Conservation (phyloP, 2,329 filamentous ascomycete genomes). For the Gnomoniopsis sp. region DNA sequence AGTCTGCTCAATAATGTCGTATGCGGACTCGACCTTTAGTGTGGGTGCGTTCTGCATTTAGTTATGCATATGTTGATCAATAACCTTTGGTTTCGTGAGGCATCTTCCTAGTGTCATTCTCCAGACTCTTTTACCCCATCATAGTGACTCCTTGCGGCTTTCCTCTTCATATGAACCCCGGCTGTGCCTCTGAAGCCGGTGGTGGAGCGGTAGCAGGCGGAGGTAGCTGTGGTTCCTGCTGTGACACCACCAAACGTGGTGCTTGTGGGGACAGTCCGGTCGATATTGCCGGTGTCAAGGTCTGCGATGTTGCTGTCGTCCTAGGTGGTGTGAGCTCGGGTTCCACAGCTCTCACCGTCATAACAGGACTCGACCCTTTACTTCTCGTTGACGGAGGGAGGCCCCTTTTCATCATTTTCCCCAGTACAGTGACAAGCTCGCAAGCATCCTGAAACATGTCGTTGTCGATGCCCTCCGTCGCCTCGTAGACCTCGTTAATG, state of each 20-base stretch:
- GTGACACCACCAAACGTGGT: neutral
- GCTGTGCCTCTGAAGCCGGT: constrained; percentile 1
- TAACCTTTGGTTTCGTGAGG: too few relatives aligned
- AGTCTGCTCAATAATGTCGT: too few relatives aligned
- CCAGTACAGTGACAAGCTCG: constrained; percentile 79
- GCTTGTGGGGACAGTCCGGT: too few relatives aligned
- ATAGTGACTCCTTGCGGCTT: too few relatives aligned
- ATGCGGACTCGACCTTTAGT: too few relatives aligned
- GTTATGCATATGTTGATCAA: too few relatives aligned
- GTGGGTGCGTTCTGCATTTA: too few relatives aligned
- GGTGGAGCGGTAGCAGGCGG: neutral
- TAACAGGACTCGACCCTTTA: constrained; percentile 26
- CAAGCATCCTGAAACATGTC: constrained; percentile 93
- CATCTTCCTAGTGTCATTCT: too few relatives aligned
- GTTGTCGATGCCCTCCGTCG: constrained; percentile 88
- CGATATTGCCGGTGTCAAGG: too few relatives aligned
- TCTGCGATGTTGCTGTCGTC: neutral
- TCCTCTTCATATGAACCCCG: constrained; percentile 5
- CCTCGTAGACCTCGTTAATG: constrained; percentile 87
- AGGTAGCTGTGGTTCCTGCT: neutral
- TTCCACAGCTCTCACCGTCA: constrained; percentile 13
- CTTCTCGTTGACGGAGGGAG: constrained; percentile 32
- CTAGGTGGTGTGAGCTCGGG: neutral
- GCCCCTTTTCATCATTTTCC: constrained; percentile 83
- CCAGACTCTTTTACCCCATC: too few relatives aligned